Conservation (phyloP, 1,139 yeast species). For the Protomyces inouyei region DNA sequence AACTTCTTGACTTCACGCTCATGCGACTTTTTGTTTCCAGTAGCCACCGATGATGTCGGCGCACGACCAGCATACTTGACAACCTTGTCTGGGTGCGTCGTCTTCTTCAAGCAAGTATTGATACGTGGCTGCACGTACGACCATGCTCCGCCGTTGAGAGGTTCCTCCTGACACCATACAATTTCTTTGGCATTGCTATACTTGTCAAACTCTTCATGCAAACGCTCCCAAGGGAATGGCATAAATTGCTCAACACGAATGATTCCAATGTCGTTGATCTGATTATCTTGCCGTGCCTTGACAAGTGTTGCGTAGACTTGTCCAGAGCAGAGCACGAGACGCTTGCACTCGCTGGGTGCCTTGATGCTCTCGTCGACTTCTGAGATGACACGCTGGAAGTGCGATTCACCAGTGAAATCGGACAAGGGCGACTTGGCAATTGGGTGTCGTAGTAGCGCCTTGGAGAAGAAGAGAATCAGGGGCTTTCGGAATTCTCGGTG, state of each 20-base stretch:
- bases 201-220: constrained; percentile 73
- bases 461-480: constrained; percentile 77
- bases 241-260: constrained; percentile 90
- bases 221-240: constrained; percentile 97
- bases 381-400: constrained; percentile 93
- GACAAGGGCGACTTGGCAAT: constrained; percentile 78
- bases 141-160: constrained; percentile 95
- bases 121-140: constrained; percentile 76
- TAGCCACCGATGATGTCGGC: constrained; percentile 97
- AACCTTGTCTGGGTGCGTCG: constrained; percentile 55
- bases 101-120: constrained; percentile 65
- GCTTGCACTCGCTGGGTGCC: constrained; percentile 78
- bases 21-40: constrained; percentile 91
- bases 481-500: constrained; percentile 98
- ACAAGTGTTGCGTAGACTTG: constrained; percentile 91
- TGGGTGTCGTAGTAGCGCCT: constrained; percentile 94
- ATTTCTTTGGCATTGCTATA: constrained; percentile 83
- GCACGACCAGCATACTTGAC: constrained; percentile 95
- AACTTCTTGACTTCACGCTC: constrained; percentile 82
- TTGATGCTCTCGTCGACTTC: constrained; percentile 65
- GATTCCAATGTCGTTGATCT: constrained; percentile 78
- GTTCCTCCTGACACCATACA: constrained; percentile 99
- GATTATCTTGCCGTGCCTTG: constrained; percentile 76
- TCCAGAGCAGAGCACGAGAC: constrained; percentile 79
- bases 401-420: constrained; percentile 88